These are phyloP conservation scores for Linnemannia exigua DNA, from an alignment of 192 early-diverging fungal genomes.

Conservation along the genomic window DNA sequence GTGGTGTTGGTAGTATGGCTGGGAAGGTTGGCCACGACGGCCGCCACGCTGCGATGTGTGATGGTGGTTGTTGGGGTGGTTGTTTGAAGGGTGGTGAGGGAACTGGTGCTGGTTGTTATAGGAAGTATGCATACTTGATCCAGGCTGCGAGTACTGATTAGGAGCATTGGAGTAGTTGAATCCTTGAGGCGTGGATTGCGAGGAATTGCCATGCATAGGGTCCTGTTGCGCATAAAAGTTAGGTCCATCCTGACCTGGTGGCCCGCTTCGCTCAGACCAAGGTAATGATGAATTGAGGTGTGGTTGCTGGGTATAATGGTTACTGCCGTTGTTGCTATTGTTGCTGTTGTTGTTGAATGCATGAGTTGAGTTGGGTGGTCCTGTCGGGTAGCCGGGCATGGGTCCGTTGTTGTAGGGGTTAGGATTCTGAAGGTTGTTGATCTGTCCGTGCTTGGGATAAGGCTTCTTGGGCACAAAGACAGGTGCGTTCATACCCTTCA, in stretches of 20 bases:
- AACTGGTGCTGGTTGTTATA: conserved; percentile 23
- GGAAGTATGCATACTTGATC: conserved; percentile 2
- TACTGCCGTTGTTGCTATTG: conserved; percentile 19
- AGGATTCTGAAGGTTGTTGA: not conserved
- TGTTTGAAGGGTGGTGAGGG: conserved; percentile 15
- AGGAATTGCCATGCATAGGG: not conserved
- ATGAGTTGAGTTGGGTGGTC: conserved; percentile 6
- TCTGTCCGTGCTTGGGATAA: conserved; percentile 19
- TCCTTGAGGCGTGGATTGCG: conserved; percentile 5
- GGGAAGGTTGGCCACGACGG: conserved; percentile 26
- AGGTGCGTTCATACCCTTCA: conserved; percentile 27
- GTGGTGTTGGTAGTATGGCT: conserved; percentile 30
- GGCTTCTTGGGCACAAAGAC: conserved; percentile 33
- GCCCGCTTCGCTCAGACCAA: conserved; percentile 32
- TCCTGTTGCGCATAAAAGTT: conserved; percentile 22
- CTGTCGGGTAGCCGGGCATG: not conserved
- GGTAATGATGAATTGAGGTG: conserved; percentile 11
- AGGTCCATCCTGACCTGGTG: conserved; percentile 31
- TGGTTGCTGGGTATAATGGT: conserved; percentile 38
- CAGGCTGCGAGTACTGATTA: conserved; percentile 16
- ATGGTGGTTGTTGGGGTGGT: conserved; percentile 22
- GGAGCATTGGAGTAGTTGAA: conserved; percentile 22
- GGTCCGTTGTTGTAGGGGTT: conserved; percentile 21
- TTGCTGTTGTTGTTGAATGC: conserved; percentile 6
- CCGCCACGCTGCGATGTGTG: conserved; percentile 20